Conservation (phyloP, 176 grass and related monocot genomes). For the Musa troglodytarum region DNA sequence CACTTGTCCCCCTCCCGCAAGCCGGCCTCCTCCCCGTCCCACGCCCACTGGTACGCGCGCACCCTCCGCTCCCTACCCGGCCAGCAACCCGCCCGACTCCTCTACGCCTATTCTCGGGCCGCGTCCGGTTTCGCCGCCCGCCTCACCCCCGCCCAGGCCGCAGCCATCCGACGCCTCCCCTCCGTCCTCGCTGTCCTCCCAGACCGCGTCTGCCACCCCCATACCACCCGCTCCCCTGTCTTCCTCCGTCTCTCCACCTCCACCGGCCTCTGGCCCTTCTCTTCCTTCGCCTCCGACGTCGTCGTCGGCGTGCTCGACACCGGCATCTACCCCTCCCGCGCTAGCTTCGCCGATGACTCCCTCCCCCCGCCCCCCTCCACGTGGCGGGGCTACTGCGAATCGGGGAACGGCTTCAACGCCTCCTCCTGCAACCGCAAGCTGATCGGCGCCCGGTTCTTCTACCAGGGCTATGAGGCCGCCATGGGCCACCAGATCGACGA, state of each 20-base stretch:
- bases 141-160: constrained; percentile 38
- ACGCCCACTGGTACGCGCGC: constrained; percentile 11
- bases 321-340: constrained; percentile 44
- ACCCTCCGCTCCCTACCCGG: constrained; percentile 12
- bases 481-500: constrained; percentile 51
- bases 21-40: constrained; percentile 10
- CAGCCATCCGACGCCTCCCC: constrained; percentile 23
- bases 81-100: background rate
- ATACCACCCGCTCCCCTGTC: constrained; percentile 52
- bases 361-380: constrained; percentile 18
- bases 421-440: constrained; percentile 74
- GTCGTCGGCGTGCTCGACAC: constrained; percentile 69
- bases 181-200: constrained; percentile 46
- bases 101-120: constrained; percentile 22
- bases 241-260: constrained; percentile 48
- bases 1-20: constrained; percentile 16
- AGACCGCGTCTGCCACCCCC: constrained; percentile 41
- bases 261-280: constrained; percentile 45
- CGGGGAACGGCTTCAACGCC: constrained; percentile 39
- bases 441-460: constrained; percentile 69
- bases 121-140: constrained; percentile 48
- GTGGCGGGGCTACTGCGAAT: constrained; percentile 25
- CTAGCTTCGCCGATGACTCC: constrained; percentile 36
- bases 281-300: constrained; percentile 17
- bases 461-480: constrained; percentile 56